Percentiles rank a stretch among this genome's conserved stretches.
Conservation (phyloP, 345 rosid species). For the Gossypium mustelinum region DNA sequence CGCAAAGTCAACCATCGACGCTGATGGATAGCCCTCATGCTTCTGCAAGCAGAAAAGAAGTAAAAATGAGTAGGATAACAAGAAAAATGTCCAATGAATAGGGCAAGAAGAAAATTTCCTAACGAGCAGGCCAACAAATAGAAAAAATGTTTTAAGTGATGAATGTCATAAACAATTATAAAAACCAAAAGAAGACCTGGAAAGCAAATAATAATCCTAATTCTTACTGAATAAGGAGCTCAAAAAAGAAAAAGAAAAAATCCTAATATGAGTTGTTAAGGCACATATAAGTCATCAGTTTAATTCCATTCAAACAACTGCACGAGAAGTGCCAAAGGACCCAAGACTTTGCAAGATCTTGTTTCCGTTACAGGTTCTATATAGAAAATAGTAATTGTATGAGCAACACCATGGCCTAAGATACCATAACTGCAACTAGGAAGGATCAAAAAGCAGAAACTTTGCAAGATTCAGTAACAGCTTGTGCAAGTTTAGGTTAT, state of each 20-base stretch:
- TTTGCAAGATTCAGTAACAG: background rate
- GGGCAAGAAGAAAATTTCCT: background rate
- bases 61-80: background rate
- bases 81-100: background rate
- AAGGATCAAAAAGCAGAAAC: background rate
- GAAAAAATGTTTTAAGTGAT: background rate
- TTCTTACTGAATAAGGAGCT: too few species aligned
- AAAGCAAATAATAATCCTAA: background rate
- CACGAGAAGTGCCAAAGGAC: background rate
- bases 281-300: background rate
- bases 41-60: background rate
- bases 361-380: background rate
- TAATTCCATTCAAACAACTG: background rate
- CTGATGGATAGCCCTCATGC: conserved; percentile 57
- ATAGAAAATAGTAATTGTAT: background rate
- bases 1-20: conserved; percentile 88
- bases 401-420: background rate
- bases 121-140: conserved; percentile 23
- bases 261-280: background rate
- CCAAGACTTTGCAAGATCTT: background rate
- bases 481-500: background rate
- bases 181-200: background rate
- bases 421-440: background rate
- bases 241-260: too few species aligned
- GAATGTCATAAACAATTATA: background rate